Percentiles rank a stretch among this genome's conserved stretches.
These are phyloP conservation scores for Saturnispora kantuleensis DNA, from an alignment of 805 yeast species.

Conservation along the genomic window DNA sequence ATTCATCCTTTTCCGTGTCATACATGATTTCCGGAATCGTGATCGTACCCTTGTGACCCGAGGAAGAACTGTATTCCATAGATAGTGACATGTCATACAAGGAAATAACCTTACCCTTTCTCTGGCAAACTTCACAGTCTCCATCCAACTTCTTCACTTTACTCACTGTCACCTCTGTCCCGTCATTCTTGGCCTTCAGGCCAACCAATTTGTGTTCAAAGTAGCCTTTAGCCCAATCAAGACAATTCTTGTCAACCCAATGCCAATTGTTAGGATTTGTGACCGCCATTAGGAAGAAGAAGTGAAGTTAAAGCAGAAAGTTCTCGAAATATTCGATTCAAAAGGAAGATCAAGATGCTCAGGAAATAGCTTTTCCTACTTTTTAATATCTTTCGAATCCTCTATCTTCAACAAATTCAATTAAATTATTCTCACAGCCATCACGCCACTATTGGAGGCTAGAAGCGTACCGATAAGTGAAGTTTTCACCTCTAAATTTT, in stretches of 20 bases:
- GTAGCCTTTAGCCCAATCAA: conserved; percentile 79
- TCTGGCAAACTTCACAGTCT: conserved; percentile 93
- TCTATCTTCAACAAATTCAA: too few species aligned
- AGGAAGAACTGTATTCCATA: conserved; percentile 26
- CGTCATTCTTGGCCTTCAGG: conserved; percentile 27
- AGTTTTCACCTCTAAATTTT: background rate
- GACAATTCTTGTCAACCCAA: conserved; percentile 98
- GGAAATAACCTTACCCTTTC: conserved; percentile 93
- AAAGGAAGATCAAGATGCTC: too few species aligned
- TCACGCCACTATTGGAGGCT: too few species aligned
- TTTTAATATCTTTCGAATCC: background rate
- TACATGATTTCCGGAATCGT: conserved; percentile 89
- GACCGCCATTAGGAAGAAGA: conserved; percentile 58
- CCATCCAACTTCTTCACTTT: conserved; percentile 66
- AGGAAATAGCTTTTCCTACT: background rate
- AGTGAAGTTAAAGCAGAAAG: background rate
- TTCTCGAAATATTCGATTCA: background rate
- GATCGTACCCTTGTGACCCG: conserved; percentile 48
- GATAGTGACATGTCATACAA: conserved; percentile 72
- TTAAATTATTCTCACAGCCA: too few species aligned
- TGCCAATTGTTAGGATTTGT: conserved; percentile 99
- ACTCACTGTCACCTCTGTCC: conserved; percentile 29
- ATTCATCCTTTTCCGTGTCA: conserved; percentile 78
- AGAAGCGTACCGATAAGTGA: too few species aligned
- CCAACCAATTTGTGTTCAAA: conserved; percentile 54